Conservation (phyloP, 306 rosid genomes). For the Dalbergia cultrata region DNA sequence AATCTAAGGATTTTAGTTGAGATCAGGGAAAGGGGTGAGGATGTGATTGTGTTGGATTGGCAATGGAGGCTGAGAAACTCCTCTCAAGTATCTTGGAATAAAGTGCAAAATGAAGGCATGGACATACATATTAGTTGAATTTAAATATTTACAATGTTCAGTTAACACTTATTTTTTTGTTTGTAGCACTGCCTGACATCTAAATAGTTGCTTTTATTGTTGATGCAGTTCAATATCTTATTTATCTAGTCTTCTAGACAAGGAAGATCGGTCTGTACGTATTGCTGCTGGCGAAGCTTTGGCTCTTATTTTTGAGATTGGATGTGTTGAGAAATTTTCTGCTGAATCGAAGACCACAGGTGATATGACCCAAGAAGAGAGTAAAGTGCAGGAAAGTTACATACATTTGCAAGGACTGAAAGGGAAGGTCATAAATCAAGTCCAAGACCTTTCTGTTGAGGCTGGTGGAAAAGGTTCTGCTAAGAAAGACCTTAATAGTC, state of each 20-base stretch:
- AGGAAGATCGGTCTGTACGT: conserved; percentile 76
- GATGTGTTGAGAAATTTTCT: conserved; percentile 64
- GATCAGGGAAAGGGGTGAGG: neutral
- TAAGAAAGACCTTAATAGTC: conserved; percentile 80
- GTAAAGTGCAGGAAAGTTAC: conserved; percentile 57
- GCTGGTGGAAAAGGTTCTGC: conserved; percentile 87
- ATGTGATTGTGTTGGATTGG: conserved; percentile 5
- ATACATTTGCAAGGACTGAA: conserved; percentile 69
- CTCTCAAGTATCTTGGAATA: neutral
- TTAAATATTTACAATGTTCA: neutral
- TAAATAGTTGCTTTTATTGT: conserved; percentile 15
- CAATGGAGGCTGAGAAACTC: conserved; percentile 4
- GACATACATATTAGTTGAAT: conserved; percentile 23
- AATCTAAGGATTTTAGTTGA: neutral
- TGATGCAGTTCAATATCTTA: conserved; percentile 70
- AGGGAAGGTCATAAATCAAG: conserved; percentile 72
- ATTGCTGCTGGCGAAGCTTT: conserved; percentile 88
- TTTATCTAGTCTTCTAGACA: conserved; percentile 76
- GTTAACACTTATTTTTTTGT: neutral
- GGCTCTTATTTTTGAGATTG: conserved; percentile 76
- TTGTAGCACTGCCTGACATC: neutral
- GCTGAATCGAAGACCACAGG: conserved; percentile 49
- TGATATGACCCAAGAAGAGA: conserved; percentile 55
- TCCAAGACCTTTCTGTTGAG: conserved; percentile 70
- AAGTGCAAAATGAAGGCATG: neutral